Evolutionary conservation across 2,329 filamentous ascomycete species (phyloP).

Genomic region (Fusarium dlaminii): DNA sequence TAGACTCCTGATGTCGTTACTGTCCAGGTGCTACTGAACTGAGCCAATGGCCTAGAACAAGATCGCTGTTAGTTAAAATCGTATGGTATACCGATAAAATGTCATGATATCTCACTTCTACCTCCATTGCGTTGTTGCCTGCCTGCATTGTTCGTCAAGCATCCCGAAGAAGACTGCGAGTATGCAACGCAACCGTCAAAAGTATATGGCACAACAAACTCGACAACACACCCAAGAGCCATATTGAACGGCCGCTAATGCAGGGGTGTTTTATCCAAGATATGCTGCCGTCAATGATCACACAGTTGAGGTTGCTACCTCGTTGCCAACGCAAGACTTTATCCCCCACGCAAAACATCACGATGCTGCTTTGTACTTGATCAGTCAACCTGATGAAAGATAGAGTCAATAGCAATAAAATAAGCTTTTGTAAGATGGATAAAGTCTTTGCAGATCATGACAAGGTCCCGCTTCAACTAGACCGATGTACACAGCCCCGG

Average conservation of each 20-base stretch:
- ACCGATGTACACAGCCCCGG: neutral
- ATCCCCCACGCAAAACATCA: neutral
- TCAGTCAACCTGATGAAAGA: neutral
- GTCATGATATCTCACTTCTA: neutral
- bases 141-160: neutral
- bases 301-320: neutral
- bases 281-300: too few species aligned
- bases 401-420: neutral
- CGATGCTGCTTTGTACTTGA: neutral
- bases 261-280: neutral
- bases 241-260: neutral
- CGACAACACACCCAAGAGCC: neutral
- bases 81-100: neutral
- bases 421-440: neutral
- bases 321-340: neutral
- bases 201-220: neutral
- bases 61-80: too few species aligned
- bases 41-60: neutral
- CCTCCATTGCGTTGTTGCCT: neutral
- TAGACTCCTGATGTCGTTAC: neutral
- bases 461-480: neutral
- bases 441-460: neutral
- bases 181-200: neutral
- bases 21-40: neutral
- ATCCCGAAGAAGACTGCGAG: too few species aligned